Percentiles rank a stretch among this genome's conserved stretches.
Evolutionary conservation across 129 eudicot genomes (phyloP).

Genomic region (Silybum marianum): DNA sequence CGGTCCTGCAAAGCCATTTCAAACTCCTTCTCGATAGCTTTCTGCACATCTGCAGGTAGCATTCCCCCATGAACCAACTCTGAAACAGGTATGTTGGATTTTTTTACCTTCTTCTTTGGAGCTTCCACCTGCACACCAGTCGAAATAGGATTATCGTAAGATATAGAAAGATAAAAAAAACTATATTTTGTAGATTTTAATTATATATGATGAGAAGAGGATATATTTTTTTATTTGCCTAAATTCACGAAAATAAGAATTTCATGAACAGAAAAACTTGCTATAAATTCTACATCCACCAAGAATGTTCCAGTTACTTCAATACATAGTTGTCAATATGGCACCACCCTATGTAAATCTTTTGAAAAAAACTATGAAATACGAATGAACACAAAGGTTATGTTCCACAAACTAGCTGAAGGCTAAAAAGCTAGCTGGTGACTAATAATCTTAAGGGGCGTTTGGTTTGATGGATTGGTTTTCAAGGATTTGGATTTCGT

Average conservation of each 20-base stretch:
- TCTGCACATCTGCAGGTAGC: slow-evolving; percentile 61
- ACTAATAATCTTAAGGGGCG: too few species aligned
- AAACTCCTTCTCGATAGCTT: slow-evolving; percentile 72
- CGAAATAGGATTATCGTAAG: too few species aligned
- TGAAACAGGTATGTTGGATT: slow-evolving; percentile 53
- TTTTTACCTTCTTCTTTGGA: slow-evolving; percentile 74
- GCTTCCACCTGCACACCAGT: slow-evolving; percentile 51
- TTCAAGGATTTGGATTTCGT: too few species aligned
- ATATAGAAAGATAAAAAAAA: too few species aligned
- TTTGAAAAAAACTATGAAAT: not conserved
- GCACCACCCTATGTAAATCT: too few species aligned
- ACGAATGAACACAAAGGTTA: not conserved
- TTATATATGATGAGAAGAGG: too few species aligned
- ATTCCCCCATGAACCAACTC: slow-evolving; percentile 61
- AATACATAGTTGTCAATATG: too few species aligned
- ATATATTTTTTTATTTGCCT: too few species aligned
- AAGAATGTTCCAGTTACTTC: not conserved
- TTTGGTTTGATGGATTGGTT: too few species aligned
- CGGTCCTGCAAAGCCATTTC: slow-evolving; percentile 89
- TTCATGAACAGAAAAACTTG: not conserved
- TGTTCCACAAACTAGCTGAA: not conserved
- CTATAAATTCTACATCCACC: not conserved
- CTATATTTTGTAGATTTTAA: too few species aligned
- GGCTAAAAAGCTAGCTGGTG: not conserved
- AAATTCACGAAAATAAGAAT: too few species aligned